phyloP scores from a whole-genome alignment of 805 yeast species.

The Hanseniaspora guilliermondii region DNA sequence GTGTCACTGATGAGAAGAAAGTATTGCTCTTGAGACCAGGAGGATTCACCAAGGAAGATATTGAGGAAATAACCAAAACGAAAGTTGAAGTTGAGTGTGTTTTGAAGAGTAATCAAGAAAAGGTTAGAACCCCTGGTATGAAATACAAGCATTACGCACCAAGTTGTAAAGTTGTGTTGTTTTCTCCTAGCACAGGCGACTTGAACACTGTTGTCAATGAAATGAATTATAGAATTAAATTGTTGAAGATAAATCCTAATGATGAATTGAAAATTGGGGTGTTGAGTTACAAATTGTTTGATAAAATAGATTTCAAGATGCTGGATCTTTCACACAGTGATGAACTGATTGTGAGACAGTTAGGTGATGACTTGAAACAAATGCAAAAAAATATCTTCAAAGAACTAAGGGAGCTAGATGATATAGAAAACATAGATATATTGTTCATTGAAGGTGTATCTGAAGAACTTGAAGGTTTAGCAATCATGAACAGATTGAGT shows the following conservation, averaged over 20 bases:
- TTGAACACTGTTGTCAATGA: conserved; percentile 9
- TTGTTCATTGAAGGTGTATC: conserved; percentile 77
- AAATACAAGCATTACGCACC: conserved; percentile 94
- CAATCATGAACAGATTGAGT: conserved; percentile 80
- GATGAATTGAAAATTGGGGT: conserved; percentile 3
- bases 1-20: conserved; percentile 48
- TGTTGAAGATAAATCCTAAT: conserved; percentile 23
- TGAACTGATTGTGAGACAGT: conserved; percentile 18
- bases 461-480: conserved; percentile 71
- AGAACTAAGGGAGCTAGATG: conserved; percentile 63
- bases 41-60: conserved; percentile 62
- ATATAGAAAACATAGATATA: conserved; percentile 42
- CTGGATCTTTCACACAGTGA: background rate
- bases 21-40: conserved; percentile 91
- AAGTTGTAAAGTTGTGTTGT: conserved; percentile 62
- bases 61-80: conserved; percentile 36
- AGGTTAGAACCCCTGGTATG: conserved; percentile 93
- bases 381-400: conserved; percentile 69
- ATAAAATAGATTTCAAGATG: conserved; percentile 27
- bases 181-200: conserved; percentile 41
- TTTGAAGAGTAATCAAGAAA: conserved; percentile 38
- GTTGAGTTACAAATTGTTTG: conserved; percentile 40
- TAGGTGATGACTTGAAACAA: conserved; percentile 39
- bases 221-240: conserved; percentile 13
- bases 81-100: conserved; percentile 41